Evolutionary conservation across 306 rosid species (phyloP), one percentile per base, ranked within the genome.

Genomic region (Canavalia ensiformis): DNA sequence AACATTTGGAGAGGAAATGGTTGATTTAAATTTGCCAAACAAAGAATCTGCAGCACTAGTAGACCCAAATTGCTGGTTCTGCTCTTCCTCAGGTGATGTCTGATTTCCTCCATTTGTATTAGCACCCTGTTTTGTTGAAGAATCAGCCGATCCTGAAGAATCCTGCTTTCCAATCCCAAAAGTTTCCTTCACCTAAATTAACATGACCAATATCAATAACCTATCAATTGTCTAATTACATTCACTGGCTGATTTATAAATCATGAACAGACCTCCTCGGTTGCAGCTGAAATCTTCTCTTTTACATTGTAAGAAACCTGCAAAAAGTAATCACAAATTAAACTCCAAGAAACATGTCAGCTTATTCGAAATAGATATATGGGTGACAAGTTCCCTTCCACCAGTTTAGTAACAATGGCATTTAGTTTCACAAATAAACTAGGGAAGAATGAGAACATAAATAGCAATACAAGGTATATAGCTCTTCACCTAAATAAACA

Each of bases 221-320:
- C 73, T 59, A 57, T 56, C 50, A 67, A 55, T 34, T 30, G 44
- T 42, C 50, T 18, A 45, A 82, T 77, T 84, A 68, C 46, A 49
- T 34, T 18, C 28, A 76, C 42, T 29, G 30, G 73, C 35, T 6
- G 11, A 74, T 54, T 82, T 33, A 30, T 45, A 70, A 82, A 67
- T 69, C 67, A 52, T 66, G 65, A 46, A 84, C 91, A 57, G 6
- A 91, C 99, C 94, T 95, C 98, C 78, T 87, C 99, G 35, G 92
- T 81, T 82, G 99, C 94, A 85, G 90, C 89, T 10, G 96, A 86
- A 72, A 95, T 81, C 89, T 90, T 95, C 90, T 91, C 97, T 84
- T 90, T 95, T 71, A 90, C 91, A 83, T 89, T 88, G 74, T 86
- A 64, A 68, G 99, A 95, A 80, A 89, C 99, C 98, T 93, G 82